Evolutionary conservation across 805 yeast genomes (phyloP), one percentile per base, ranked within the genome.

Genomic region (Danielia oregonensis): DNA sequence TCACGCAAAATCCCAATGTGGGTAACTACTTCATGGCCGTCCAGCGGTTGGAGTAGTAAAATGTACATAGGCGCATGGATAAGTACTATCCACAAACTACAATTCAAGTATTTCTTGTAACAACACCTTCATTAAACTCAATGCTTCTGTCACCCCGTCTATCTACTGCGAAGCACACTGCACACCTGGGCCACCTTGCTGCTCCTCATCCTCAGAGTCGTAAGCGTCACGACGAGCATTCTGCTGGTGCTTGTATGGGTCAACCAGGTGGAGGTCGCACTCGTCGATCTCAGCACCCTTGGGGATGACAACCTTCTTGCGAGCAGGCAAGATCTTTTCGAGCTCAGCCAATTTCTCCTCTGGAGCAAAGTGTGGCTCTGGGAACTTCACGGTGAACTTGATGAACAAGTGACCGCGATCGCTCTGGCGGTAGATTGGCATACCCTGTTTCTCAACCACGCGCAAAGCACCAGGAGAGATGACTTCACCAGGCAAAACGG

Each of bases 11-110:
- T 32, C 70, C 81, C 2, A 63, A 71, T 33, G 63, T 80, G 13
- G 97, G 98, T 2, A 91, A 91, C 59, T 91, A 87, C 58, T 77
- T 88, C 56, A 76, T 89, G 84, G 97, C 97, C 0, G 73, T 87
- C n/a, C 76, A 66, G 57, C 73, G 24, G 23, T 3, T 28, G 9
- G 22, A 19, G 22, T 19, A 19, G 22, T 9, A 6, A 19, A n/a
- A n/a, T n/a, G n/a, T n/a, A n/a, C n/a, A n/a, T n/a, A n/a, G n/a
- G n/a, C n/a, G n/a, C n/a, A n/a, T n/a, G n/a, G n/a, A n/a, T n/a
- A n/a, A n/a, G n/a, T n/a, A n/a, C n/a, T n/a, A n/a, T n/a, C n/a
- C n/a, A n/a, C n/a, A n/a, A n/a, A n/a, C n/a, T n/a, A n/a, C n/a
- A n/a, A n/a, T n/a, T n/a, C n/a, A n/a, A n/a, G n/a, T 19, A 6